These are phyloP conservation scores for Drechmeria coniospora DNA, from an alignment of 2,329 filamentous ascomycete species.

Conservation along the genomic window DNA sequence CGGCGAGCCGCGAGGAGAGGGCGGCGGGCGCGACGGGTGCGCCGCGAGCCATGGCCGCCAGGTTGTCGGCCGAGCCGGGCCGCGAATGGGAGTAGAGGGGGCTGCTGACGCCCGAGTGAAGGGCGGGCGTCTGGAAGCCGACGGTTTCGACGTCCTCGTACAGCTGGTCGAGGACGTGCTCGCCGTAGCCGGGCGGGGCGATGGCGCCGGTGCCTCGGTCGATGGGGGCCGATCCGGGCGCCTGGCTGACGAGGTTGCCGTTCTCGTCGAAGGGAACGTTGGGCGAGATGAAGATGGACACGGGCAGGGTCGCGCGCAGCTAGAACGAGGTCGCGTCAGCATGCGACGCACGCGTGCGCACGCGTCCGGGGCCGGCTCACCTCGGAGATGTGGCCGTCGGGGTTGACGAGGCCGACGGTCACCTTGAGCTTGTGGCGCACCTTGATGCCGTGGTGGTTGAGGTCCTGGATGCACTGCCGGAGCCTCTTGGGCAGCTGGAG, in stretches of 20 bases:
- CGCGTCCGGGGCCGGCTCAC: conserved; percentile 24
- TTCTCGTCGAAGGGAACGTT: conserved; percentile 80
- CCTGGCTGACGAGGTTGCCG: conserved; percentile 57
- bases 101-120: conserved; percentile 61
- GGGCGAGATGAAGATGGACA: conserved; percentile 91
- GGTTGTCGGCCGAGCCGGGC: conserved; percentile 66
- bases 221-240: conserved; percentile 29
- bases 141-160: conserved; percentile 75
- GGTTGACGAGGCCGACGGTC: conserved; percentile 81
- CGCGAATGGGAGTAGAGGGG: conserved; percentile 61
- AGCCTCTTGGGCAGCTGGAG: conserved; percentile 67
- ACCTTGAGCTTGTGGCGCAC: conserved; percentile 86
- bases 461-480: conserved; percentile 73
- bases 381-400: conserved; percentile 88
- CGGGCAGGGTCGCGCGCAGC: conserved; percentile 77
- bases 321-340: conserved; percentile 14
- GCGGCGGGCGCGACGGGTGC: conserved; percentile 28
- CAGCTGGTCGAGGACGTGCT: conserved; percentile 77
- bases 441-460: conserved; percentile 79
- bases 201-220: conserved; percentile 43
- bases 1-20: conserved; percentile 53
- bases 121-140: conserved; percentile 63
- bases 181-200: conserved; percentile 84
- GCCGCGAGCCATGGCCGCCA: conserved; percentile 33
- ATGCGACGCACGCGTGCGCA: background rate